Percentiles rank a stretch among this genome's conserved stretches.
Evolutionary conservation across 1,284 basidiomycete genomes (phyloP).

Genomic region (Tranzscheliella williamsii): DNA sequence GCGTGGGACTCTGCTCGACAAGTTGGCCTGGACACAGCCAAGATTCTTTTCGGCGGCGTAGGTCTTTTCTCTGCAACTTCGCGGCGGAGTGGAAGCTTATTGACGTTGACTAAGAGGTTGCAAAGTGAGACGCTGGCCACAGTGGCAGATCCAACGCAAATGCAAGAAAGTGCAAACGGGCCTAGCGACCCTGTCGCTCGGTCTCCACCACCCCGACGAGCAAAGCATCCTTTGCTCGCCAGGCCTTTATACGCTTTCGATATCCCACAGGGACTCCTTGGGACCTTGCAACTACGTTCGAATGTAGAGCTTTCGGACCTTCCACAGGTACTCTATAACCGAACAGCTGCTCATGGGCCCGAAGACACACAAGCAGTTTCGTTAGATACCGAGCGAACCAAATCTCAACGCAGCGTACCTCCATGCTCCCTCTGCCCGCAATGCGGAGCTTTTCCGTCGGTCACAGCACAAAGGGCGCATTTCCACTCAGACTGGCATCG

Average conservation of each 20-base stretch:
- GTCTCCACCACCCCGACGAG: background rate
- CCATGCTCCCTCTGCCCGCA: conserved; percentile 51
- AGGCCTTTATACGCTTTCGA: conserved; percentile 49
- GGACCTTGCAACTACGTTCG: conserved; percentile 28
- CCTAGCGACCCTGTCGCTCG: too few species aligned
- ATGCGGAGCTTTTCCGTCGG: conserved; percentile 70
- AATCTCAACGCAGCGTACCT: conserved; percentile 19
- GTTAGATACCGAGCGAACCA: conserved; percentile 3
- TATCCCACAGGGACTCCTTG: conserved; percentile 24
- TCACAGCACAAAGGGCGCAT: conserved; percentile 82
- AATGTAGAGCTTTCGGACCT: conserved; percentile 20
- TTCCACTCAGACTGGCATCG: conserved; percentile 97
- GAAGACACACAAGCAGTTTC: background rate
- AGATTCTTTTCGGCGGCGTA: too few species aligned
- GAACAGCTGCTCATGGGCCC: background rate
- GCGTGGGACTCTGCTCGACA: too few species aligned
- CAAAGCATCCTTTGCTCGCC: conserved; percentile 22
- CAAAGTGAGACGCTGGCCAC: too few species aligned
- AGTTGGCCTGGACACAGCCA: too few species aligned
- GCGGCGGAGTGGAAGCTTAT: too few species aligned
- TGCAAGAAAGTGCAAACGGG: too few species aligned
- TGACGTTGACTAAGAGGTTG: too few species aligned
- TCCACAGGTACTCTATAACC: conserved; percentile 12
- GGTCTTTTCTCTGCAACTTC: too few species aligned
- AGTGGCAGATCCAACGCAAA: too few species aligned